phyloP scores from a whole-genome alignment of 2,329 filamentous ascomycete genomes.

The Chaetomium olivaceum region DNA sequence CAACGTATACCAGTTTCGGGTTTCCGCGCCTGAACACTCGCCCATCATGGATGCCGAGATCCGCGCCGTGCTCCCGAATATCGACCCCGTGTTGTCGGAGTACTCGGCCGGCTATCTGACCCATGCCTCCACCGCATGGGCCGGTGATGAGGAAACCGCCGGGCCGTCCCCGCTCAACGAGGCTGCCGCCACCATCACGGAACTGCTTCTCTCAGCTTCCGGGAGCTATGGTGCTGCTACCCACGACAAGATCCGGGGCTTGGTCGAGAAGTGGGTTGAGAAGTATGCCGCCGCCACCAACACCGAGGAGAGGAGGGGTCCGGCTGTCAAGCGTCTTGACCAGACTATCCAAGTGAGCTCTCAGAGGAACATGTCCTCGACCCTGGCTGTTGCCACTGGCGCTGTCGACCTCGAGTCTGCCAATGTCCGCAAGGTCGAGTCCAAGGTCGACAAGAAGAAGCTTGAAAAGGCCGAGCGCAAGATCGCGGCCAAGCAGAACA shows the following conservation, averaged over 20 bases:
- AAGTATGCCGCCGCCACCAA: slow-evolving; percentile 74
- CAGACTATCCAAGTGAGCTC: slow-evolving; percentile 93
- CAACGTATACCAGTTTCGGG: neutral
- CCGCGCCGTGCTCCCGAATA: slow-evolving; percentile 76
- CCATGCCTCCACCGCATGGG: slow-evolving; percentile 85
- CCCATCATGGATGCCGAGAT: slow-evolving; percentile 81
- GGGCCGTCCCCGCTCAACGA: slow-evolving; percentile 77
- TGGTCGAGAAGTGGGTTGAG: slow-evolving; percentile 88
- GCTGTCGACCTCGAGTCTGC: slow-evolving; percentile 92
- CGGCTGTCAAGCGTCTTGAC: slow-evolving; percentile 80
- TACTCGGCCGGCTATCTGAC: slow-evolving; percentile 93
- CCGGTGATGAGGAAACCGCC: slow-evolving; percentile 67
- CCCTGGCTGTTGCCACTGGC: slow-evolving; percentile 79
- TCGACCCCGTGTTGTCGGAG: slow-evolving; percentile 85
- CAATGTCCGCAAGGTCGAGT: slow-evolving; percentile 91
- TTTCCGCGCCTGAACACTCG: neutral
- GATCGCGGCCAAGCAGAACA: slow-evolving; percentile 96
- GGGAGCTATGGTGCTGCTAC: slow-evolving; percentile 72
- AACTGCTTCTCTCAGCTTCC: slow-evolving; percentile 89
- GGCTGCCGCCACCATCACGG: slow-evolving; percentile 80
- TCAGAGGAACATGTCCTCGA: slow-evolving; percentile 94
- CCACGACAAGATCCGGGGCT: slow-evolving; percentile 74
- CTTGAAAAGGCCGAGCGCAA: slow-evolving; percentile 98
- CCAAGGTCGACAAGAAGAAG: slow-evolving; percentile 97
- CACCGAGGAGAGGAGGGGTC: slow-evolving; percentile 66